Base-by-base conservation (phyloP, 2,329 filamentous ascomycete genomes). In the Hypoxylon sp. region DNA sequence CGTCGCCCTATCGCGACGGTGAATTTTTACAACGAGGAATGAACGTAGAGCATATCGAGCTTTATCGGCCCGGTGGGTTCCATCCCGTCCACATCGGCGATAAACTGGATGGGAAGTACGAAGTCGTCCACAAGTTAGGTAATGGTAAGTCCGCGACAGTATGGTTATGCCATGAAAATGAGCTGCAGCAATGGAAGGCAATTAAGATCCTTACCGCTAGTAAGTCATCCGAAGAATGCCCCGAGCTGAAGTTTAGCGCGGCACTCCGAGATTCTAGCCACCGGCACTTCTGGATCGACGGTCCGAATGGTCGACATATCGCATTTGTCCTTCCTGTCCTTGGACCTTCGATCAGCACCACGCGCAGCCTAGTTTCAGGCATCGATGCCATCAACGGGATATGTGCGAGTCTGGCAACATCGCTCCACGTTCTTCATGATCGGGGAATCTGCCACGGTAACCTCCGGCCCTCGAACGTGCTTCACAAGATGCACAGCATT, bases 51-150 rank as follows among this genome's bases (percentile, higher is more conserved):
- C 15, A 58, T 27, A n/a, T 58, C 6, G 44, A 53, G 7, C 25
- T 17, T 27, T 60, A 60, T 15, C 53, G 53, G n/a, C 9, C 41
- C 13, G 58, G 58, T 1, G 58, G 60, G 1, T n/a, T 44, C 30
- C 53, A 62, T 34, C 58, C 60, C 0, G 47, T 61, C 1, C 50
- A 57, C 3, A 26, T 61, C n/a, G 48, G 41, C 3, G 59, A 57
- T 20, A 15, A 44, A n/a, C 34, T 62, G 2, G 31, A 59, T 11
- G 26, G 17, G 1, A 34, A 53, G 1, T 63, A 42, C n/a, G 23
- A 55, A 12, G 57, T 63, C 3, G 13, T 49, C 3, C 59, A 62
- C 13, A 63, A 60, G 30, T 55, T 62, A 3, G 61, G 59, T 4
- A 47, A 13, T 8, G 61, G 61, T 3, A 40, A 47, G 0, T 52